Evolutionary conservation across 495 filamentous ascomycete species (phyloP).

Genomic region (Hypomontagnella monticulosa): DNA sequence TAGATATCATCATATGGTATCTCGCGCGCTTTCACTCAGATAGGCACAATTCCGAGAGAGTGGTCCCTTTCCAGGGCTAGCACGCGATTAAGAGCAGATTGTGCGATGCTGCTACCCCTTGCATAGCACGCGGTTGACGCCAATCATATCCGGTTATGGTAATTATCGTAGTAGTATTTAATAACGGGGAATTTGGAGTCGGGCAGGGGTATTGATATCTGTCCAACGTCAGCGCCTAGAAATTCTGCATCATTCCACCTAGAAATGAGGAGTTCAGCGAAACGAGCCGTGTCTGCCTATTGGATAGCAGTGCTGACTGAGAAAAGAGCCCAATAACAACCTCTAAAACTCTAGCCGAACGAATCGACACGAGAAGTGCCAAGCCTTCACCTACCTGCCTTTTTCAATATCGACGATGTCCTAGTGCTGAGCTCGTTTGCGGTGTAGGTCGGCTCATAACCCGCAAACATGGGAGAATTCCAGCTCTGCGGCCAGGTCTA

Average conservation of each 20-base stretch:
- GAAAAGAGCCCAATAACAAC: slow-evolving; percentile 9
- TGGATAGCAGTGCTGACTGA: slow-evolving; percentile 8
- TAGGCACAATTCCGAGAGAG: slow-evolving; percentile 16
- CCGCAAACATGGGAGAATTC: slow-evolving; percentile 29
- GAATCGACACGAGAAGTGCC: slow-evolving; percentile 34
- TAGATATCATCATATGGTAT: too few relatives aligned
- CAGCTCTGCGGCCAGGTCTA: slow-evolving; percentile 19
- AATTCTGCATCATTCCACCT: slow-evolving; percentile 21
- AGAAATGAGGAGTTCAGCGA: slow-evolving; percentile 21
- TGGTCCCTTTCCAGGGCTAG: slow-evolving; percentile 1
- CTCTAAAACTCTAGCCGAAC: slow-evolving; percentile 17
- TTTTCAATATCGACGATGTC: slow-evolving; percentile 27
- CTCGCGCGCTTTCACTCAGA: not conserved
- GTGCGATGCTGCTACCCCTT: slow-evolving; percentile 23
- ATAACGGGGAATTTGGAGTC: slow-evolving; percentile 27
- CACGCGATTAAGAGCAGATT: slow-evolving; percentile 31
- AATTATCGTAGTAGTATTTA: slow-evolving; percentile 13
- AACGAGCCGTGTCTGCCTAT: slow-evolving; percentile 17
- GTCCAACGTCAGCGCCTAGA: slow-evolving; percentile 35
- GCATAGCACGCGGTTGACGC: slow-evolving; percentile 29
- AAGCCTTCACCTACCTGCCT: slow-evolving; percentile 37
- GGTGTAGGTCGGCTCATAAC: slow-evolving; percentile 2
- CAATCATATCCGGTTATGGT: slow-evolving; percentile 32
- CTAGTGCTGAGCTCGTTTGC: slow-evolving; percentile 31
- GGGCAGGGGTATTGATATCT: slow-evolving; percentile 8